Evolutionary conservation across 495 filamentous ascomycete species (phyloP).

Genomic region (Cetradonia linearis): DNA sequence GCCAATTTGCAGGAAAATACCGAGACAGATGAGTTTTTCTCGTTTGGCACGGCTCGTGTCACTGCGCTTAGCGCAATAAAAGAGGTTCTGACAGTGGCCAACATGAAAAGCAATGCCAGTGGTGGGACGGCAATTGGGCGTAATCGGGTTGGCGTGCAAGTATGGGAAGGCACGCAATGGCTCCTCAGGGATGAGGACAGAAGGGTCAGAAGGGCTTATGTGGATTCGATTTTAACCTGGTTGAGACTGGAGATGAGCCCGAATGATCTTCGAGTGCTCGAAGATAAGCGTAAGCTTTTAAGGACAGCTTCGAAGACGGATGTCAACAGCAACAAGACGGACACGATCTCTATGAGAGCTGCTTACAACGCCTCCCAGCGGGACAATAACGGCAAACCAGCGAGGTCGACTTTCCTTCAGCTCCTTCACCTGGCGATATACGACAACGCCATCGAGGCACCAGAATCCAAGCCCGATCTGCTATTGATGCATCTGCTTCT

Average conservation of each 20-base stretch:
- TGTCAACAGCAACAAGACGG: constrained; percentile 30
- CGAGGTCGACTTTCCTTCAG: constrained; percentile 62
- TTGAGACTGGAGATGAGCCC: constrained; percentile 65
- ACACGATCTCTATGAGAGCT: constrained; percentile 47
- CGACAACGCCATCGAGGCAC: constrained; percentile 65
- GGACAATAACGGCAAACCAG: constrained; percentile 45
- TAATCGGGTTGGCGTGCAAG: constrained; percentile 60
- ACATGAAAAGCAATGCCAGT: constrained; percentile 48
- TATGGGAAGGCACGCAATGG: constrained; percentile 91
- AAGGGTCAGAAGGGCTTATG: constrained; percentile 70
- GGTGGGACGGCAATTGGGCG: constrained; percentile 54
- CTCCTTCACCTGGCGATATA: constrained; percentile 81
- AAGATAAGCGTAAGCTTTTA: constrained; percentile 30
- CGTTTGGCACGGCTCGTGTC: constrained; percentile 60
- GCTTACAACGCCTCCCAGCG: constrained; percentile 58
- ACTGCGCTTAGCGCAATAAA: constrained; percentile 73
- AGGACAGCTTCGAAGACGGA: constrained; percentile 27
- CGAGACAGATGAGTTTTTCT: constrained; percentile 56
- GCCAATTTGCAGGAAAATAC: constrained; percentile 35
- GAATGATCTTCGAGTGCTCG: constrained; percentile 50
- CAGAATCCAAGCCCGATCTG: constrained; percentile 60
- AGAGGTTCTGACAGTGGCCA: constrained; percentile 68
- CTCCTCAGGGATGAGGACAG: constrained; percentile 67
- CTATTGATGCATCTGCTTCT: constrained; percentile 67
- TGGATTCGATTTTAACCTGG: constrained; percentile 73